Evolutionary conservation across 352 stramenopile genomes (phyloP).

Genomic region (Pythium sukuiense): DNA sequence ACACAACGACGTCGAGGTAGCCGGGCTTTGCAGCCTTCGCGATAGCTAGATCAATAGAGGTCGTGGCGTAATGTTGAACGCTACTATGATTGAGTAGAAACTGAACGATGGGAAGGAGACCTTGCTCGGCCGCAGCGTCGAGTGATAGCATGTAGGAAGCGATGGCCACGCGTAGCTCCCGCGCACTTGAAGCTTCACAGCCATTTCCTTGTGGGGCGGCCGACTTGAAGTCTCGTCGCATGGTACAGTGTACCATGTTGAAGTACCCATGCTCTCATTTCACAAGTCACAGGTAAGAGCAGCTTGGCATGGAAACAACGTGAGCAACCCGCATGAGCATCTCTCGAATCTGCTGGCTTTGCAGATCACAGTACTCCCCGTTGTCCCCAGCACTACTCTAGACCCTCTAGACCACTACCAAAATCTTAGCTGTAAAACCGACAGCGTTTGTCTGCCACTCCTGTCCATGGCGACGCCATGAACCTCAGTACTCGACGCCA

Average conservation of each 20-base stretch:
- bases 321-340: too few relatives aligned
- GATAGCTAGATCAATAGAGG: neutral
- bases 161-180: slow-evolving; percentile 29
- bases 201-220: slow-evolving; percentile 3
- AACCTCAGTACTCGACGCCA: too few relatives aligned
- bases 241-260: slow-evolving; percentile 14
- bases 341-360: too few relatives aligned
- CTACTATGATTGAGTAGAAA: slow-evolving; percentile 1
- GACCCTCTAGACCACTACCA: too few relatives aligned
- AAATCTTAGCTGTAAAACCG: too few relatives aligned
- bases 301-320: too few relatives aligned
- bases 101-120: slow-evolving; percentile 22
- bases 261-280: neutral
- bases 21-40: neutral
- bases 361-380: too few relatives aligned
- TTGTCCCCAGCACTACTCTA: too few relatives aligned
- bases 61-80: neutral
- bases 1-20: slow-evolving; percentile 36
- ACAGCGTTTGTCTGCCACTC: too few relatives aligned
- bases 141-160: slow-evolving; percentile 36
- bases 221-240: neutral
- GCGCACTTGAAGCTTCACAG: neutral
- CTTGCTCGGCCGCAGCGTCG: slow-evolving; percentile 14
- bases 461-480: too few relatives aligned
- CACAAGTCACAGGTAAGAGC: neutral